Base-by-base conservation (phyloP, 2,329 filamentous ascomycete species). In the Biscogniauxia marginata region DNA sequence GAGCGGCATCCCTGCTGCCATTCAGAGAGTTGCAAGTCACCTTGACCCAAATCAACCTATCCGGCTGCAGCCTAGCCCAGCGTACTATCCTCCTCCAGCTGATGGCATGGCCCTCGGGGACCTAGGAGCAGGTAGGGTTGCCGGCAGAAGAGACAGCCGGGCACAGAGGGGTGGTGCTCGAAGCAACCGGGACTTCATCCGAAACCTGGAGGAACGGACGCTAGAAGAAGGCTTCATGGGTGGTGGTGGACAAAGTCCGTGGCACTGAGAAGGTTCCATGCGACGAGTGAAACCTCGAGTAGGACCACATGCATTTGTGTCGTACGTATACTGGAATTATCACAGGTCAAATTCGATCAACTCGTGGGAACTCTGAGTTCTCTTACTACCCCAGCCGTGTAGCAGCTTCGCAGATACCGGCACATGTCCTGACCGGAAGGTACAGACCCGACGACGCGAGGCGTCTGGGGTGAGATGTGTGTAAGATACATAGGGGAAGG, bases 21-120 rank as follows among this genome's bases (percentile, higher is more conserved):
- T 99, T 56, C 95, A 99, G 74, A 84, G 95, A 65, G 95, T 99
- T 20, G 95, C 95, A 45, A 96, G 92, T 71, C 93, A 98, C 73
- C 83, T 99, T 46, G 95, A 99, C 69, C 95, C 95, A 1, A 98
- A 86, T 66, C 90, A 93, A 58, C 95, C 95, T 0, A 98, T 99
- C 67, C 85, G 95, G 50, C 76, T 98, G 55, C 95, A 99, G 71
- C 95, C 95, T 2, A 97, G 92, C 65, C 95, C 95, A 4, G 95
- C 95, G 1, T 99, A 99, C 74, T 99, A 98, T 67, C 95, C 95
- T 9, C 95, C 95, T 19, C 90, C 93, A 1, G 86, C 89, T 6
- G 93, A 98, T 63, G 90, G 91, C 8, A 86, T 91, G 66, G 82
- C 85, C 19, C 76, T 80, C 7, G 84, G 90, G 58, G 82, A 86